Evolutionary conservation across 345 rosid genomes (phyloP).

Genomic region (Bruguiera sexangula): DNA sequence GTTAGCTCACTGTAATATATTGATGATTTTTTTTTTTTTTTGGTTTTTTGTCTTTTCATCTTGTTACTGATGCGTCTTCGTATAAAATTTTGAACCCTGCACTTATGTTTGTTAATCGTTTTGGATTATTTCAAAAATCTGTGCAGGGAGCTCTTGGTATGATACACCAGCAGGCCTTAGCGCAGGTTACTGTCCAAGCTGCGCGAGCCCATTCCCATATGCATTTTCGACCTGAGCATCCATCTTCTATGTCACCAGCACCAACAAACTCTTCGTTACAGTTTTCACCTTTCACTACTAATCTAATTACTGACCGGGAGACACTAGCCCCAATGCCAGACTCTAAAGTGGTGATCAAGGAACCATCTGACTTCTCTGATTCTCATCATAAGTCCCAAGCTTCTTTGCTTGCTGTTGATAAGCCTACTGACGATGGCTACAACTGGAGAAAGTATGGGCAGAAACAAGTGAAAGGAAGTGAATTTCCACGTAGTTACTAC

Average conservation of each 20-base stretch:
- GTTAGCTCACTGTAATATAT: too few relatives aligned
- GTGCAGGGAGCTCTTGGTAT: constrained; percentile 54
- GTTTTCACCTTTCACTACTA: constrained; percentile 25
- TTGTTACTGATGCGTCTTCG: neutral
- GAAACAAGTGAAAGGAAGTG: constrained; percentile 84
- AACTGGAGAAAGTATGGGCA: constrained; percentile 94
- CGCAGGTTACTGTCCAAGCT: constrained; percentile 83
- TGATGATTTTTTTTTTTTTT: too few relatives aligned
- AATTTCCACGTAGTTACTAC: constrained; percentile 81
- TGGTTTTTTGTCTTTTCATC: neutral
- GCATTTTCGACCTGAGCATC: constrained; percentile 34
- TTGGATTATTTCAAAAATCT: too few relatives aligned
- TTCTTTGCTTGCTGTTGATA: constrained; percentile 40
- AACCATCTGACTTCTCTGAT: constrained; percentile 34
- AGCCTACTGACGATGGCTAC: constrained; percentile 68
- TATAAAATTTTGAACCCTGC: too few relatives aligned
- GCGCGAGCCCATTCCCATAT: constrained; percentile 41
- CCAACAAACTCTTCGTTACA: constrained; percentile 29
- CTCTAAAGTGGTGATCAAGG: constrained; percentile 24
- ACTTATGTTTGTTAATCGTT: too few relatives aligned
- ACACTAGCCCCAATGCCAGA: constrained; percentile 25
- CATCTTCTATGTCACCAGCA: constrained; percentile 30
- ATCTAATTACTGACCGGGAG: constrained; percentile 30
- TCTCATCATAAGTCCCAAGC: constrained; percentile 46
- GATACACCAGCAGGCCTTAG: constrained; percentile 83